Conservation (phyloP, 805 yeast species). For the Myxozyma melibiosi region DNA sequence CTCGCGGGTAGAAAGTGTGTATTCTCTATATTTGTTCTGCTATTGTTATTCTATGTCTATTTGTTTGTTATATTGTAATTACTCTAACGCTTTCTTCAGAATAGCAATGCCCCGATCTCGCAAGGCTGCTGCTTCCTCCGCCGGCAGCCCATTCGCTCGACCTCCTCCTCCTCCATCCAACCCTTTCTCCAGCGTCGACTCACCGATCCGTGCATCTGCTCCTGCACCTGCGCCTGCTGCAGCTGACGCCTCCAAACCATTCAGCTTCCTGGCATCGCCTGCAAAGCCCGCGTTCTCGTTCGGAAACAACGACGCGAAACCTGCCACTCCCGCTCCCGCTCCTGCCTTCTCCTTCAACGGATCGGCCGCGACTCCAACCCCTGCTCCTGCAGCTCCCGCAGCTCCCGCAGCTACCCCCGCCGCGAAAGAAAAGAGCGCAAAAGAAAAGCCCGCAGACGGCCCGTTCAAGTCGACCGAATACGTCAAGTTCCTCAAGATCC, state of each 20-base stretch:
- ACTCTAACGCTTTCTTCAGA: no score
- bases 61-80: not conserved
- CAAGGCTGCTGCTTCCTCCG: not conserved
- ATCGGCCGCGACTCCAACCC: not conserved
- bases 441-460: no score
- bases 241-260: constrained; percentile 7
- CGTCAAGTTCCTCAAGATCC: constrained; percentile 30
- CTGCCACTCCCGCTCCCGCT: constrained; percentile 2
- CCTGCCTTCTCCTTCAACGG: not conserved
- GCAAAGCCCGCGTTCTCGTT: not conserved
- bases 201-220: no score
- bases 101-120: constrained; percentile 21
- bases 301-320: not conserved
- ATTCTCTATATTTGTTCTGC: not conserved
- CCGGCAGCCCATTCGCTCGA: constrained; percentile 19
- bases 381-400: not conserved
- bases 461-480: constrained; percentile 22
- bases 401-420: constrained; percentile 5
- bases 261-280: constrained; percentile 6
- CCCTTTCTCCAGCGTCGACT: constrained; percentile 1
- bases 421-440: no score
- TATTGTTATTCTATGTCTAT: not conserved
- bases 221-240: constrained; percentile 8
- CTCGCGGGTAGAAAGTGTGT: constrained; percentile 29
- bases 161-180: not conserved